These are phyloP conservation scores for Teunomyces barrocoloradensis DNA, from an alignment of 805 yeast genomes.

Conservation along the genomic window DNA sequence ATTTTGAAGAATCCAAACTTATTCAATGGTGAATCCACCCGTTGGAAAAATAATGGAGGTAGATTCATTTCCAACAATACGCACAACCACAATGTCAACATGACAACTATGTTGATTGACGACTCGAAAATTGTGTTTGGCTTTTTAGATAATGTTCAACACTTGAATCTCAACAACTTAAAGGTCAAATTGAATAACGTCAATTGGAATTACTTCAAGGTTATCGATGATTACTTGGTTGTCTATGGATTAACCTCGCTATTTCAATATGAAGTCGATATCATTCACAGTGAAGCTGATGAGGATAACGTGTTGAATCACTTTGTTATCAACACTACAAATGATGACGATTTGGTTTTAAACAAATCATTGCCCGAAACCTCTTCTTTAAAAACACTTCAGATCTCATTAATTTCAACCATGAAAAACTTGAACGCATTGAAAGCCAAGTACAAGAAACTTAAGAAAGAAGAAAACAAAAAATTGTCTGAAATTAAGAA, in stretches of 20 bases:
- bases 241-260: constrained; percentile 38
- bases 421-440: constrained; percentile 23
- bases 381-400: constrained; percentile 29
- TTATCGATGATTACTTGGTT: constrained; percentile 17
- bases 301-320: constrained; percentile 16
- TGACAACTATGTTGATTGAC: constrained; percentile 27
- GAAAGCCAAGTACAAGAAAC: constrained; percentile 26
- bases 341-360: constrained; percentile 18
- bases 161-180: constrained; percentile 9
- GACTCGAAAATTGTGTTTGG: constrained; percentile 30
- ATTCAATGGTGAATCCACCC: constrained; percentile 30
- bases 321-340: constrained; percentile 30
- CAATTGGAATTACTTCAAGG: constrained; percentile 30
- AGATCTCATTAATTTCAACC: constrained; percentile 31
- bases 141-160: constrained; percentile 14
- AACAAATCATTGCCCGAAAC: constrained; percentile 25
- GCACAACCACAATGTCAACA: constrained; percentile 5
- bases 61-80: constrained; percentile 11
- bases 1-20: constrained; percentile 24
- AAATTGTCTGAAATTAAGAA: constrained; percentile 29
- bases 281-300: constrained; percentile 11
- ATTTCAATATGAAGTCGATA: constrained; percentile 35
- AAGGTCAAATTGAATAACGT: constrained; percentile 30
- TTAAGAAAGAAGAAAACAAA: constrained; percentile 39
- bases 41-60: constrained; percentile 22